Conservation (phyloP, 2,329 filamentous ascomycete species). For the Venturia pyrina region DNA sequence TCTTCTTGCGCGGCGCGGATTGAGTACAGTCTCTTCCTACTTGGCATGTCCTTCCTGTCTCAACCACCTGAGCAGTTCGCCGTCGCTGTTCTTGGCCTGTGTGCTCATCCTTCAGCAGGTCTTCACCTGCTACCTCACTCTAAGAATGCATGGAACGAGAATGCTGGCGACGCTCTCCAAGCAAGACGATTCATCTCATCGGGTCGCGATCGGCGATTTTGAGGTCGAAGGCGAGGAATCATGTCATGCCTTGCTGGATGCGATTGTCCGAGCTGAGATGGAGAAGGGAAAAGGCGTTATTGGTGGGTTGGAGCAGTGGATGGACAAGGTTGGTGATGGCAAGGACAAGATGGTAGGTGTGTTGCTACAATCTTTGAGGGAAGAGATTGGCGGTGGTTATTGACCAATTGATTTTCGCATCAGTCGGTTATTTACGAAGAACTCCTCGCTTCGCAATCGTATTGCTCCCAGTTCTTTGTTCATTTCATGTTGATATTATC, state of each 20-base stretch:
- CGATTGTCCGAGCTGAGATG: slow-evolving; percentile 11
- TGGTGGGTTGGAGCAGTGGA: slow-evolving; percentile 10
- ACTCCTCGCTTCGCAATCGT: neutral
- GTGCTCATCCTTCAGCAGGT: slow-evolving; percentile 12
- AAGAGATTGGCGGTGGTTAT: slow-evolving; percentile 7
- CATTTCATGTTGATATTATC: neutral
- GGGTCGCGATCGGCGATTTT: slow-evolving; percentile 11
- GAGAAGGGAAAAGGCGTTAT: slow-evolving; percentile 12
- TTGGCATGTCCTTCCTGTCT: slow-evolving; percentile 9
- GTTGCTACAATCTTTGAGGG: slow-evolving; percentile 8
- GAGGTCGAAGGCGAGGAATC: slow-evolving; percentile 12
- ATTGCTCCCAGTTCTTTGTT: neutral
- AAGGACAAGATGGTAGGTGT: slow-evolving; percentile 9
- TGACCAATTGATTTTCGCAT: neutral
- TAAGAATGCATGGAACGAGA: slow-evolving; percentile 9
- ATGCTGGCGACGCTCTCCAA: slow-evolving; percentile 8
- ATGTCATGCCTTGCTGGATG: slow-evolving; percentile 10
- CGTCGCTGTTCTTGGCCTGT: slow-evolving; percentile 9
- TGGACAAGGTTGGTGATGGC: slow-evolving; percentile 6
- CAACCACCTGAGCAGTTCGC: slow-evolving; percentile 4
- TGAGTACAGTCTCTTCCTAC: slow-evolving; percentile 8
- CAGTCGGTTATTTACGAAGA: neutral
- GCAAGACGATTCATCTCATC: neutral
- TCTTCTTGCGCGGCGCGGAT: slow-evolving; percentile 7
- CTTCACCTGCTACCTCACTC: slow-evolving; percentile 10